phyloP scores from a whole-genome alignment of 345 rosid species.

The Anastatica hierochuntica region DNA sequence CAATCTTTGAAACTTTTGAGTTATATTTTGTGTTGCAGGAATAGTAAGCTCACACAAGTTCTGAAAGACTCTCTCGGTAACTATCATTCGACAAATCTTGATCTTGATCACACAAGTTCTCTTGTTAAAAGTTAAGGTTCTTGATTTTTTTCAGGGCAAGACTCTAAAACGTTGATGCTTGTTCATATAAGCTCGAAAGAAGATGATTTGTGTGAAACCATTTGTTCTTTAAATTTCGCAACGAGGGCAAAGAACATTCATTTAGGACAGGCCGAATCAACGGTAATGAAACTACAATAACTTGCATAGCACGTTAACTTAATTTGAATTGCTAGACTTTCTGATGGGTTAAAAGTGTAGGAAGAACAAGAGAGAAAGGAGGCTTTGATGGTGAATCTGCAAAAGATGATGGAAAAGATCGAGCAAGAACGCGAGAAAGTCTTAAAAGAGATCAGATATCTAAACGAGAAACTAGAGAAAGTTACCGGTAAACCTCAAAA shows the following conservation, averaged over 20 bases:
- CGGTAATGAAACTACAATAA: slow-evolving; percentile 25
- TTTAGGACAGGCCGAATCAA: slow-evolving; percentile 44
- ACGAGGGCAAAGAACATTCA: slow-evolving; percentile 53
- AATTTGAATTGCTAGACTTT: slow-evolving; percentile 16
- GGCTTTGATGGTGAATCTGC: slow-evolving; percentile 40
- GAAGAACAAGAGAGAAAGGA: slow-evolving; percentile 40
- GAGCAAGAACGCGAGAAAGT: slow-evolving; percentile 42
- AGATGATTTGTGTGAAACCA: slow-evolving; percentile 75
- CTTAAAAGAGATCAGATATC: slow-evolving; percentile 28
- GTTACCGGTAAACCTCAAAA: slow-evolving; percentile 29
- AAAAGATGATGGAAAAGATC: slow-evolving; percentile 33
- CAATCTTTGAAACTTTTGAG: background rate
- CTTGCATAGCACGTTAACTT: slow-evolving; percentile 13
- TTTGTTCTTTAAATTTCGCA: slow-evolving; percentile 69
- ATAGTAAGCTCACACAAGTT: slow-evolving; percentile 78
- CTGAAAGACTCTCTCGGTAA: slow-evolving; percentile 82
- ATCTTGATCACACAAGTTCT: background rate
- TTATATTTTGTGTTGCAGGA: slow-evolving; percentile 37
- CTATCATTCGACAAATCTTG: background rate
- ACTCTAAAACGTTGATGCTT: slow-evolving; percentile 76
- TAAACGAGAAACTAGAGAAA: slow-evolving; percentile 37
- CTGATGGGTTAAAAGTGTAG: slow-evolving; percentile 28
- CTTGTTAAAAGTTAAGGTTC: background rate
- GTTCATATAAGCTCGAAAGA: slow-evolving; percentile 76
- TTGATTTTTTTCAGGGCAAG: slow-evolving; percentile 46